These are phyloP conservation scores for Globisporangium cystogenes DNA, from an alignment of 352 stramenopile species.

Conservation along the genomic window DNA sequence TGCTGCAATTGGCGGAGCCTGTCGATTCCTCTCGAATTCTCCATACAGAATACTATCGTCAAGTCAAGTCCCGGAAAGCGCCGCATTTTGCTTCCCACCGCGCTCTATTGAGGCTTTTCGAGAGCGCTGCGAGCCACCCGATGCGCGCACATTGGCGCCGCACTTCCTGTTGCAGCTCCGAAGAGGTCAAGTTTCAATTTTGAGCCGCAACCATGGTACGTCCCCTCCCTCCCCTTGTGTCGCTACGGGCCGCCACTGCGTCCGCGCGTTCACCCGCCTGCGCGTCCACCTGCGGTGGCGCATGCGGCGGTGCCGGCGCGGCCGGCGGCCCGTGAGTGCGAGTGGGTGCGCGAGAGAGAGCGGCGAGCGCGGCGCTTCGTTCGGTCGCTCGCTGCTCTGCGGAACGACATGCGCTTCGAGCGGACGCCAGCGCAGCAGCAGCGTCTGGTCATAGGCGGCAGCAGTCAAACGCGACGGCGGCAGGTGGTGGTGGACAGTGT, in stretches of 20 bases:
- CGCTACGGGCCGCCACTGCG: conserved; percentile 1
- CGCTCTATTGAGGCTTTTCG: background rate
- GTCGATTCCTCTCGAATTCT: too few species aligned
- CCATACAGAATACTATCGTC: background rate
- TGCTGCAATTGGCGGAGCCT: background rate
- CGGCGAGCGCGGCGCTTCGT: too few species aligned
- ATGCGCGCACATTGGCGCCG: conserved; percentile 8
- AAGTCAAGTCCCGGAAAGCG: background rate
- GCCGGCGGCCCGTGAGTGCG: background rate
- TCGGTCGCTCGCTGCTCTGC: conserved; percentile 1
- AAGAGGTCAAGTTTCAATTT: conserved; percentile 76
- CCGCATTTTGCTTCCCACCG: background rate
- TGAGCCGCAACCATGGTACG: conserved; percentile 86
- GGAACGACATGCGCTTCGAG: conserved; percentile 3
- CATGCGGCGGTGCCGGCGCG: background rate
- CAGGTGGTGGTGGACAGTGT: background rate
- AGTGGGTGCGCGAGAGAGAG: conserved; percentile 7
- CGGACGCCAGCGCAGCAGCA: conserved; percentile 1
- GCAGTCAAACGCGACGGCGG: background rate
- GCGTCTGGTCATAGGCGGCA: background rate
- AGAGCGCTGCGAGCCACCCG: conserved; percentile 40
- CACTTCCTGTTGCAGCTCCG: conserved; percentile 73
- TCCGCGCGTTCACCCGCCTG: background rate
- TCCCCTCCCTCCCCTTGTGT: conserved; percentile 12
- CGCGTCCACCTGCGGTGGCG: background rate